phyloP scores from a whole-genome alignment of 2,329 filamentous ascomycete genomes.

The Teratosphaeria epicoccoides region DNA sequence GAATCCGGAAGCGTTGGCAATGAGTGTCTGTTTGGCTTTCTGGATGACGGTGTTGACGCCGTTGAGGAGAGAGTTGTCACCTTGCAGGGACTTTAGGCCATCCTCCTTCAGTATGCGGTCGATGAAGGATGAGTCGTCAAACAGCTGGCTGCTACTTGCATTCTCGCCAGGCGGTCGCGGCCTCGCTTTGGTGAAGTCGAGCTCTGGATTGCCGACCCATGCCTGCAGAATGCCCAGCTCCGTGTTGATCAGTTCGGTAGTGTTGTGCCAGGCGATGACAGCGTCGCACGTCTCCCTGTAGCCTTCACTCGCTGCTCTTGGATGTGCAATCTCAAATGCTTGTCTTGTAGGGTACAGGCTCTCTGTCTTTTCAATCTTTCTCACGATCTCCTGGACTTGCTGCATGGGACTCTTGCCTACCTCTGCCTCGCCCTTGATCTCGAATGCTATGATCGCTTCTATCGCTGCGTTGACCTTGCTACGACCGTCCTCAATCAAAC shows the following conservation, averaged over 20 bases:
- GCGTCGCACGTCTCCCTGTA: conserved; percentile 79
- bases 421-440: conserved; percentile 87
- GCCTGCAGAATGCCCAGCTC: conserved; percentile 83
- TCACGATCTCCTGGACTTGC: conserved; percentile 81
- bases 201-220: conserved; percentile 93
- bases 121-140: conserved; percentile 85
- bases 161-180: conserved; percentile 47
- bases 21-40: conserved; percentile 87
- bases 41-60: conserved; percentile 77
- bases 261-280: conserved; percentile 93
- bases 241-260: conserved; percentile 89
- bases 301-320: conserved; percentile 61
- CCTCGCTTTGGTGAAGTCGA: conserved; percentile 75
- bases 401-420: conserved; percentile 77
- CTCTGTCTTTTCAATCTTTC: conserved; percentile 83
- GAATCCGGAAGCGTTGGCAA: conserved; percentile 74
- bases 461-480: conserved; percentile 61
- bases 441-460: conserved; percentile 83
- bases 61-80: conserved; percentile 70
- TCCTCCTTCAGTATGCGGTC: conserved; percentile 94
- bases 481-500: conserved; percentile 78
- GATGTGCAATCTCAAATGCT: conserved; percentile 63
- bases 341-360: conserved; percentile 71
- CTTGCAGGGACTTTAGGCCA: conserved; percentile 81
- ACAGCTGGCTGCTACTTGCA: conserved; percentile 55